A percentile compares a stretch with the other conserved stretches of the same genome.
These are phyloP conservation scores for Candida sojae DNA, from an alignment of 1,139 yeast species.

Conservation along the genomic window DNA sequence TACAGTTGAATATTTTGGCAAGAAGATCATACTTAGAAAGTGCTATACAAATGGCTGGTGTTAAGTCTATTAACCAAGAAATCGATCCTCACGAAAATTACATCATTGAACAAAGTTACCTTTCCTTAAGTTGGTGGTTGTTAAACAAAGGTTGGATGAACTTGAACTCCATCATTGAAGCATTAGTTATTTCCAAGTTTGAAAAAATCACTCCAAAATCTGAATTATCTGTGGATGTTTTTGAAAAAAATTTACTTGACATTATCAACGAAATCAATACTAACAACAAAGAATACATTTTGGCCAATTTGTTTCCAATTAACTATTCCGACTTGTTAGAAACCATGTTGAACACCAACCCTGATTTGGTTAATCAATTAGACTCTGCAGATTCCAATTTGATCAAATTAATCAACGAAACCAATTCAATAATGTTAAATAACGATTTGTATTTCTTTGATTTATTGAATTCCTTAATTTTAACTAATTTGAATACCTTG, in stretches of 20 bases:
- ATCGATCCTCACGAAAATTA: slow-evolving; percentile 38
- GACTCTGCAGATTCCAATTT: slow-evolving; percentile 43
- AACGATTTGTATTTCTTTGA: slow-evolving; percentile 32
- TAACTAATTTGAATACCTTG: slow-evolving; percentile 31
- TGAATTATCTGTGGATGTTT: slow-evolving; percentile 63
- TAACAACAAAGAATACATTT: slow-evolving; percentile 37
- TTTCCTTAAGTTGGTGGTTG: slow-evolving; percentile 93
- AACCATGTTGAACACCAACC: slow-evolving; percentile 47
- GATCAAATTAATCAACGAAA: slow-evolving; percentile 48
- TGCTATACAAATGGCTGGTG: slow-evolving; percentile 67
- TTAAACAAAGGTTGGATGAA: slow-evolving; percentile 81
- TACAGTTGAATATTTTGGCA: slow-evolving; percentile 87
- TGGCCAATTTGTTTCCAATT: slow-evolving; percentile 47
- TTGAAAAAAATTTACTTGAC: slow-evolving; percentile 34
- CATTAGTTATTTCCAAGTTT: slow-evolving; percentile 62
- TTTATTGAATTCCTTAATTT: slow-evolving; percentile 31
- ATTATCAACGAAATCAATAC: slow-evolving; percentile 39
- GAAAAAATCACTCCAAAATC: slow-evolving; percentile 68
- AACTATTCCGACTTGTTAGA: slow-evolving; percentile 43
- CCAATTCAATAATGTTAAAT: slow-evolving; percentile 30
- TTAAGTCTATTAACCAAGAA: slow-evolving; percentile 21
- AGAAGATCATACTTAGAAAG: slow-evolving; percentile 81
- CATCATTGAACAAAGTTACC: slow-evolving; percentile 75
- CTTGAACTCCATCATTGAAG: slow-evolving; percentile 55
- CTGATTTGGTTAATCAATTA: slow-evolving; percentile 41